These are phyloP conservation scores for Myriosclerotinia duriaeana DNA, from an alignment of 2,329 filamentous ascomycete species.

Conservation along the genomic window DNA sequence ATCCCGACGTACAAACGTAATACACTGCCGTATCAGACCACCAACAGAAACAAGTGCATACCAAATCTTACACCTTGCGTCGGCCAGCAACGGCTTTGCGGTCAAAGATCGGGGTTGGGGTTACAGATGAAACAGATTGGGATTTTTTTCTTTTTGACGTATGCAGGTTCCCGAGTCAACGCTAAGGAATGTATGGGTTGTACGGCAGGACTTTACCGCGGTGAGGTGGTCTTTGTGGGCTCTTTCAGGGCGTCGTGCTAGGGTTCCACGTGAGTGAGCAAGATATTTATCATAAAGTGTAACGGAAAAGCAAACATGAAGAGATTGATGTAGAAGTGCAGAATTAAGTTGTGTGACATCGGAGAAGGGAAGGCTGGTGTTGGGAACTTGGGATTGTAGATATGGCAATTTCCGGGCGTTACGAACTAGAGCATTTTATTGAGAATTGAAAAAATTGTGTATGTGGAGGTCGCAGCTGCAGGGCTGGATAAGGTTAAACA, in stretches of 20 bases:
- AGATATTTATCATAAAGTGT: conserved; percentile 16
- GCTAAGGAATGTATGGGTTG: conserved; percentile 16
- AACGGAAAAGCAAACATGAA: conserved; percentile 13
- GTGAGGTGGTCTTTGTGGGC: conserved; percentile 9
- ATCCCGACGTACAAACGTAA: conserved; percentile 9
- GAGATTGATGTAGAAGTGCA: conserved; percentile 7
- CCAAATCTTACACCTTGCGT: conserved; percentile 10
- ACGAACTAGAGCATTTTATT: background rate
- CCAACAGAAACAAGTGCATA: conserved; percentile 2
- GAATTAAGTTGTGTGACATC: background rate
- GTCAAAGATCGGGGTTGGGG: conserved; percentile 20
- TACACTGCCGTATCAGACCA: conserved; percentile 7
- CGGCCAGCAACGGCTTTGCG: conserved; percentile 23
- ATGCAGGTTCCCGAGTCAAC: conserved; percentile 23
- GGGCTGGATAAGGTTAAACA: conserved; percentile 9
- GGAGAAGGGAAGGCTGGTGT: conserved; percentile 8
- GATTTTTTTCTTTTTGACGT: conserved; percentile 19
- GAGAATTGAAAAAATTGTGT: background rate
- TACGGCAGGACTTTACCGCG: conserved; percentile 2
- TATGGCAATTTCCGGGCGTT: background rate
- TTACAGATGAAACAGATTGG: conserved; percentile 17
- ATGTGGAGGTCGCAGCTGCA: background rate
- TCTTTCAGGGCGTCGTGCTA: conserved; percentile 1
- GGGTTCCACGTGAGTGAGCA: conserved; percentile 15
- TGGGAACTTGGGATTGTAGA: background rate